Evolutionary conservation across 2,329 filamentous ascomycete genomes (phyloP).

Genomic region (Thielaviopsis musarum): DNA sequence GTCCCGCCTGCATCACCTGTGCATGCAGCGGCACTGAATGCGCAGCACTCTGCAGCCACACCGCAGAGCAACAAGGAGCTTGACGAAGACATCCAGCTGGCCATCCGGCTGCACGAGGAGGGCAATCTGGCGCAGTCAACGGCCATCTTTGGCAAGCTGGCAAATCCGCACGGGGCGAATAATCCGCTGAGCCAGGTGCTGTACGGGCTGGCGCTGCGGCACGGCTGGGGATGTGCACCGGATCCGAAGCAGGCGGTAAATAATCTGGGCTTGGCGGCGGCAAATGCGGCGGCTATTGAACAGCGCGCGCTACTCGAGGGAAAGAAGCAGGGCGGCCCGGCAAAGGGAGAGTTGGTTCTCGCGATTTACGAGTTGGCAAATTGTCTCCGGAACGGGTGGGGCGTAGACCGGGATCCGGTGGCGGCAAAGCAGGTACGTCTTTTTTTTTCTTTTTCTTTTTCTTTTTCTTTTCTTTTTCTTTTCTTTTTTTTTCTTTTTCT

Average conservation of each 20-base stretch:
- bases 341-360: slow-evolving; percentile 89
- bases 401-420: slow-evolving; percentile 66
- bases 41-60: slow-evolving; percentile 24
- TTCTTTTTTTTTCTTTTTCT: too few relatives aligned
- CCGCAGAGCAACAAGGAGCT: slow-evolving; percentile 21
- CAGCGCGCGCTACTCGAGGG: slow-evolving; percentile 70
- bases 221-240: slow-evolving; percentile 78
- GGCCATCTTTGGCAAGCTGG: slow-evolving; percentile 67
- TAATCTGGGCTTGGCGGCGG: slow-evolving; percentile 76
- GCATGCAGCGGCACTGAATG: slow-evolving; percentile 13
- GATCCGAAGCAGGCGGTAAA: slow-evolving; percentile 58
- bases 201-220: slow-evolving; percentile 79
- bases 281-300: slow-evolving; percentile 79
- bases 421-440: slow-evolving; percentile 54
- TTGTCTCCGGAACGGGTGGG: slow-evolving; percentile 90
- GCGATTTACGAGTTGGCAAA: slow-evolving; percentile 92
- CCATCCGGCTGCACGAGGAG: slow-evolving; percentile 81
- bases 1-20: slow-evolving; percentile 14
- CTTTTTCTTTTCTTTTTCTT: too few relatives aligned
- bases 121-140: slow-evolving; percentile 69
- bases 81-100: slow-evolving; percentile 71
- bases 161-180: slow-evolving; percentile 68
- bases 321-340: slow-evolving; percentile 80
- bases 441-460: too few relatives aligned
- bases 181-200: slow-evolving; percentile 91